Evolutionary conservation across 805 yeast species (phyloP).

Genomic region (Candida cerambycidarum): DNA sequence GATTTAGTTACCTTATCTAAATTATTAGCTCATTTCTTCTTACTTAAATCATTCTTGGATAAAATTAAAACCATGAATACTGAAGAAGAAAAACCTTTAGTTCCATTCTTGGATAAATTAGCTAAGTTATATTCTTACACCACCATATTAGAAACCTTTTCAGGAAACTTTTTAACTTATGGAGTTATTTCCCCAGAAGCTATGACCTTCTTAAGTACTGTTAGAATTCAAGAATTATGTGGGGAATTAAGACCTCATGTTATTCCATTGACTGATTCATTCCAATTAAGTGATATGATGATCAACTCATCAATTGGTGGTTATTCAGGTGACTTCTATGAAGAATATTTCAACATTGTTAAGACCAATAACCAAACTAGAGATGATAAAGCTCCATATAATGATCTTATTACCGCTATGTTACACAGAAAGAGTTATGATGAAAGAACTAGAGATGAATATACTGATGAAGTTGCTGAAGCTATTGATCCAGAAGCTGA

Average conservation of each 20-base stretch:
- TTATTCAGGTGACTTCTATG: constrained; percentile 45
- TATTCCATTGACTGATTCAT: constrained; percentile 43
- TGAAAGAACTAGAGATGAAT: constrained; percentile 41
- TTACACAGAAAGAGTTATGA: constrained; percentile 39
- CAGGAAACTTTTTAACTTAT: constrained; percentile 37
- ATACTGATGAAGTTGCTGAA: constrained; percentile 34
- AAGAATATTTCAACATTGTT: constrained; percentile 40
- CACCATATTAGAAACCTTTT: constrained; percentile 31
- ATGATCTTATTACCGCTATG: constrained; percentile 35
- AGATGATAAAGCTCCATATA: constrained; percentile 42
- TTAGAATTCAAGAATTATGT: constrained; percentile 33
- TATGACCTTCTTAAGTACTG: constrained; percentile 26
- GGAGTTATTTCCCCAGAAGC: constrained; percentile 31
- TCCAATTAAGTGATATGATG: constrained; percentile 44
- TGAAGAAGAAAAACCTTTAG: constrained; percentile 21
- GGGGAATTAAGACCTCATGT: constrained; percentile 40
- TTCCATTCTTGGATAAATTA: constrained; percentile 31
- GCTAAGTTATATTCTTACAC: constrained; percentile 35
- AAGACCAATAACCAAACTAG: constrained; percentile 35
- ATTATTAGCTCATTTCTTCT: constrained; percentile 43
- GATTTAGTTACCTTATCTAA: constrained; percentile 42
- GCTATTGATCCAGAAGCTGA: constrained; percentile 23
- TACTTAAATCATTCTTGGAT: constrained; percentile 32
- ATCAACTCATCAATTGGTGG: constrained; percentile 44
- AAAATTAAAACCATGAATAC: constrained; percentile 23